Evolutionary conservation across 805 yeast species (phyloP).

Genomic region (Yarrowia keelungensis): DNA sequence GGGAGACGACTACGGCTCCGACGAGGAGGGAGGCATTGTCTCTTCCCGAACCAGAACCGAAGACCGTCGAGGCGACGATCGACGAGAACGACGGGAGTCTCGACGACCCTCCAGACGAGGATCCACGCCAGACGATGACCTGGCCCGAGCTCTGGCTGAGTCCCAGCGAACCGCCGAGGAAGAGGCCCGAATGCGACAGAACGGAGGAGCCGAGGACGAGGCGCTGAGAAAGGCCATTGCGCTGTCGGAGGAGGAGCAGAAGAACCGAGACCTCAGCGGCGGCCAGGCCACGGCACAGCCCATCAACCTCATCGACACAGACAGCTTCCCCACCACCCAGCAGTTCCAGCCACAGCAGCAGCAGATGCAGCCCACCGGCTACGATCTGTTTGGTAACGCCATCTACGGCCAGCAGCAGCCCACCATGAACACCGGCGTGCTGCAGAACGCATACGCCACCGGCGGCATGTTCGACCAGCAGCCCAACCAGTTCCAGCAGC

Average conservation of each 20-base stretch:
- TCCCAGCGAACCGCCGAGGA: slow-evolving; percentile 83
- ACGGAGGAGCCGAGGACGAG: slow-evolving; percentile 57
- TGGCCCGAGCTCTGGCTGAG: slow-evolving; percentile 80
- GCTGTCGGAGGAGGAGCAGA: slow-evolving; percentile 79
- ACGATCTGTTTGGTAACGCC: slow-evolving; percentile 74
- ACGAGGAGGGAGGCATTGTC: slow-evolving; percentile 23
- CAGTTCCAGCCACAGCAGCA: slow-evolving; percentile 52
- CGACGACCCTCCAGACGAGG: slow-evolving; percentile 51
- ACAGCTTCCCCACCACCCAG: slow-evolving; percentile 49
- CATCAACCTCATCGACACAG: slow-evolving; percentile 46
- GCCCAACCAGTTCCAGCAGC: slow-evolving; percentile 37
- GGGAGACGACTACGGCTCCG: slow-evolving; percentile 33
- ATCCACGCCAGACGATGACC: slow-evolving; percentile 58
- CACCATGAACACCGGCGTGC: slow-evolving; percentile 62
- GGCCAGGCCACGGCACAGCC: slow-evolving; percentile 40
- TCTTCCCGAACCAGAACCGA: slow-evolving; percentile 42
- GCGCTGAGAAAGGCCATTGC: slow-evolving; percentile 73
- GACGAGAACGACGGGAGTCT: slow-evolving; percentile 41
- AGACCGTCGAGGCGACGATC: slow-evolving; percentile 46
- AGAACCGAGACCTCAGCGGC: slow-evolving; percentile 54
- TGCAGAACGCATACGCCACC: slow-evolving; percentile 55
- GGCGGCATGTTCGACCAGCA: slow-evolving; percentile 43
- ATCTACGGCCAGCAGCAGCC: slow-evolving; percentile 51
- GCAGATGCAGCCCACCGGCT: slow-evolving; percentile 44
- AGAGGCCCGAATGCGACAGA: slow-evolving; percentile 63